Base-by-base conservation (phyloP, 306 rosid genomes). In the Heteromeles arbutifolia region DNA sequence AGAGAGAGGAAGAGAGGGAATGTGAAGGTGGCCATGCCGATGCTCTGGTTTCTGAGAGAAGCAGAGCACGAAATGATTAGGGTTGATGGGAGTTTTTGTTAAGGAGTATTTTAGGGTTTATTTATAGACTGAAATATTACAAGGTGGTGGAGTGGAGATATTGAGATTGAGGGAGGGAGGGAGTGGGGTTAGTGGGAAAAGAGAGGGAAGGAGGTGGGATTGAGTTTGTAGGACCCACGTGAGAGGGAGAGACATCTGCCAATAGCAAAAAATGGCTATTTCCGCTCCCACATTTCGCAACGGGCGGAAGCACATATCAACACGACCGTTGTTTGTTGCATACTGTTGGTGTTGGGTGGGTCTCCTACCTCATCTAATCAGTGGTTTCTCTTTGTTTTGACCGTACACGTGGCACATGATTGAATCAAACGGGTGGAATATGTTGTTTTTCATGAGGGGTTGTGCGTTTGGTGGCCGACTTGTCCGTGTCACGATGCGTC, bases 21-120 rank as follows among this genome's bases (percentile, higher is more conserved):
- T 13, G 65, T 2, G 41, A 78, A 69, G 59, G 78, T 39, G 74
- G 90, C 82, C 98, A 91, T 93, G 53, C 18, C 28, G 5, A 65
- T 18, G 39, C 67, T 63, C 43, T 1, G 68, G 25, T 39, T 22
- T 80, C 67, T 88, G 74, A 66, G 81, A 12, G 15, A 31, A 69
- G 4, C 31, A 53, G 76, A 71, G 79, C 79, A 28, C 19, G 44
- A 25, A 6, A 13, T 26, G 53, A 17, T 21, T 8, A n/a, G 32
- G 44, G 73, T 22, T 8, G 28, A 25, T 6, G 4, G 37, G 28
- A 37, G 0, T 39, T 9, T 22, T 8, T 53, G 62, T 56, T n/a
- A 3, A 22, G 62, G 22, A 4, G 22, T 12, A 9, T 56, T 56
- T 12, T n/a, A 56, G 24, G 13, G 72, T 65, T 58, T 75, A 59